Conservation (phyloP, 2,329 filamentous ascomycete species). For the Aspergillus awamori region DNA sequence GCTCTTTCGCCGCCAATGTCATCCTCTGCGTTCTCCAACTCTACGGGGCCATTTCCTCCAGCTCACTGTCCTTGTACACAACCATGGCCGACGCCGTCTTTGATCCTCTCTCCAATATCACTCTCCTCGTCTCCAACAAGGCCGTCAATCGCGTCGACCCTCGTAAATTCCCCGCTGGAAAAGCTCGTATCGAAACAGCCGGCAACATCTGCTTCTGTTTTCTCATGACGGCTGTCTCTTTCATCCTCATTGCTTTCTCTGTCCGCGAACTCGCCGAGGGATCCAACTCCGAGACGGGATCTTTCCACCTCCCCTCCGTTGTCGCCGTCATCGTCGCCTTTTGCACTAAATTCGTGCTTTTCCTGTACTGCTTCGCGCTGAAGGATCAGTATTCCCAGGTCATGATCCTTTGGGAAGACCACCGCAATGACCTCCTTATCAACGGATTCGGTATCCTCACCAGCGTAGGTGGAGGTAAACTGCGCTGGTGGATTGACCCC, state of each 20-base stretch:
- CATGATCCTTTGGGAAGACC: constrained; percentile 92
- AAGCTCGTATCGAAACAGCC: constrained; percentile 90
- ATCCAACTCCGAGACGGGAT: constrained; percentile 55
- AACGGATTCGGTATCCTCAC: constrained; percentile 92
- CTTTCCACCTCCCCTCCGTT: constrained; percentile 79
- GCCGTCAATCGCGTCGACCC: constrained; percentile 87
- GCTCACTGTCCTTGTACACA: constrained; percentile 93
- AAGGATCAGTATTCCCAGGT: constrained; percentile 91
- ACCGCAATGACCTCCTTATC: constrained; percentile 95
- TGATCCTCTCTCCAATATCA: constrained; percentile 86
- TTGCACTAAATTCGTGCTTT: constrained; percentile 77
- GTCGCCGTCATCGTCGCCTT: constrained; percentile 86
- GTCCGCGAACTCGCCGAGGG: constrained; percentile 66
- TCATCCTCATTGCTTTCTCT: constrained; percentile 90
- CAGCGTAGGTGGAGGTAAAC: constrained; percentile 84
- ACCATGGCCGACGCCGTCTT: constrained; percentile 97
- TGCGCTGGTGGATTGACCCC: constrained; percentile 94
- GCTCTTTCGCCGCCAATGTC: constrained; percentile 77
- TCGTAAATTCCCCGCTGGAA: constrained; percentile 84
- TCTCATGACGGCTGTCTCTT: constrained; percentile 88
- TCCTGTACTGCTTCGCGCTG: constrained; percentile 89
- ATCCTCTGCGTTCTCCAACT: constrained; percentile 78
- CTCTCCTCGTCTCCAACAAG: constrained; percentile 81
- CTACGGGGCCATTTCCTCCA: constrained; percentile 82
- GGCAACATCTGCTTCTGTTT: constrained; percentile 97